phyloP scores from a whole-genome alignment of 2,329 filamentous ascomycete species.

The Neocatenulostroma microsporum region DNA sequence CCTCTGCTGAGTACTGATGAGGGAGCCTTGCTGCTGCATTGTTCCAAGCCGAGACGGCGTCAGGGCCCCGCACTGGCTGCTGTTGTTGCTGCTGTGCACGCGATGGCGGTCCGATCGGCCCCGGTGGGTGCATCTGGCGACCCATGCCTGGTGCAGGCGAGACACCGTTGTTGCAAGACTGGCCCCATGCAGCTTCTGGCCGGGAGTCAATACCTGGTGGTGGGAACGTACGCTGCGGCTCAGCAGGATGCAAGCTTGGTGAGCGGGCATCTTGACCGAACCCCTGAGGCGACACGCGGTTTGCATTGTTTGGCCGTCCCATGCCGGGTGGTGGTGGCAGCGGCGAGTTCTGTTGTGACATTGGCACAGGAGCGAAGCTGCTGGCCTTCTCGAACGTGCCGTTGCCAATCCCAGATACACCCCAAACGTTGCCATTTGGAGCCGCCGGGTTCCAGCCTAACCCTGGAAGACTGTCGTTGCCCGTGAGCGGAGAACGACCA shows the following conservation, averaged over 20 bases:
- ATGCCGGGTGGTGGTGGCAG: conserved; percentile 28
- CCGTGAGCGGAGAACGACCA: conserved; percentile 23
- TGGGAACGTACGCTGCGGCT: conserved; percentile 22
- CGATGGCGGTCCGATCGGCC: conserved; percentile 30
- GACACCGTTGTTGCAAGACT: conserved; percentile 22
- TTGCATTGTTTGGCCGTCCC: conserved; percentile 23
- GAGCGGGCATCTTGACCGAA: conserved; percentile 21
- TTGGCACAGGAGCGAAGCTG: conserved; percentile 25
- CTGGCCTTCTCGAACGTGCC: conserved; percentile 56
- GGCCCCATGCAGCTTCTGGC: conserved; percentile 19
- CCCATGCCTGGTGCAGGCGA: conserved; percentile 25
- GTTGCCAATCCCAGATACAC: conserved; percentile 65
- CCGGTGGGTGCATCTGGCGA: conserved; percentile 25
- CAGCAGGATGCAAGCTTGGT: conserved; percentile 18
- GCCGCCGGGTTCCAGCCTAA: conserved; percentile 27
- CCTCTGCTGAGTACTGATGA: conserved; percentile 18
- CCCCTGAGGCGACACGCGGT: conserved; percentile 25
- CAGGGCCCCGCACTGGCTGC: conserved; percentile 11
- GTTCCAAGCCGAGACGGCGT: conserved; percentile 23
- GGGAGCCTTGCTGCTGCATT: conserved; percentile 19
- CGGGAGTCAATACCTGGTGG: conserved; percentile 24
- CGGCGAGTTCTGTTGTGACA: conserved; percentile 19
- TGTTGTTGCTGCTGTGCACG: conserved; percentile 22
- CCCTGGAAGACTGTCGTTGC: conserved; percentile 19
- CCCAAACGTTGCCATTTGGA: conserved; percentile 61